Conservation (phyloP, 768 basidiomycete genomes). For the Xerocomus potaroensis region DNA sequence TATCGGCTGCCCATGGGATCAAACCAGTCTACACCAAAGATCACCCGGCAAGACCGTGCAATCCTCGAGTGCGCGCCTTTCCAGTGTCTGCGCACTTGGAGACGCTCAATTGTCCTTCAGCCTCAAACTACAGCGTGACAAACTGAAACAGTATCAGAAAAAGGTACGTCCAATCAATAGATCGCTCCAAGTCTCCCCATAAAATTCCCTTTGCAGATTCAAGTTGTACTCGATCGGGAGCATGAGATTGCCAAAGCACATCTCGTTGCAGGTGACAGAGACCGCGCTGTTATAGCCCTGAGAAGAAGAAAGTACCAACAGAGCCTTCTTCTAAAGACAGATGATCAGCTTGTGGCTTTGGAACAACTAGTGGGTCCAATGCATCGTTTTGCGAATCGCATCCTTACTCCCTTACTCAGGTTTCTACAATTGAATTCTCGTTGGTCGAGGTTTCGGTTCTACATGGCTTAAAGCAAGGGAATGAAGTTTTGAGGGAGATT, state of each 20-base stretch:
- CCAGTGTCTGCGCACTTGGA: slow-evolving; percentile 13
- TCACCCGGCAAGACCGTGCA: slow-evolving; percentile 91
- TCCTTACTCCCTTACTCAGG: slow-evolving; percentile 44
- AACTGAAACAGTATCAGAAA: slow-evolving; percentile 92
- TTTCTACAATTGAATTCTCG: slow-evolving; percentile 95
- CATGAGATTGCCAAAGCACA: slow-evolving; percentile 85
- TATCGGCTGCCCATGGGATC: slow-evolving; percentile 49
- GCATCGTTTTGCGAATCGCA: background rate
- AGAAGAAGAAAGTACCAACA: slow-evolving; percentile 94
- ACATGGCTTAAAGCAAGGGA: slow-evolving; percentile 91
- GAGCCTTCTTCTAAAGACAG: slow-evolving; percentile 79
- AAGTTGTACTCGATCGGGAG: slow-evolving; percentile 81
- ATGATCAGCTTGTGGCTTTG: slow-evolving; percentile 80
- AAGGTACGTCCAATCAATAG: slow-evolving; percentile 48
- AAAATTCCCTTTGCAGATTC: slow-evolving; percentile 52
- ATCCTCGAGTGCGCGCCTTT: slow-evolving; percentile 79
- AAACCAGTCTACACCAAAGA: slow-evolving; percentile 75
- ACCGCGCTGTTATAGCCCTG: slow-evolving; percentile 82
- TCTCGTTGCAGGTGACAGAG: slow-evolving; percentile 76
- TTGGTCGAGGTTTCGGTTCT: slow-evolving; percentile 89
- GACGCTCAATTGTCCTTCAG: slow-evolving; percentile 40
- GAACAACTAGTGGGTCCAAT: slow-evolving; percentile 71
- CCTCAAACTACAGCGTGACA: slow-evolving; percentile 94
- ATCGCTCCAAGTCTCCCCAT: background rate
- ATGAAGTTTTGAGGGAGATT: slow-evolving; percentile 87